These are phyloP conservation scores for Monoraphidium neglectum DNA, from an alignment of 139 green algal species.

Conservation along the genomic window DNA sequence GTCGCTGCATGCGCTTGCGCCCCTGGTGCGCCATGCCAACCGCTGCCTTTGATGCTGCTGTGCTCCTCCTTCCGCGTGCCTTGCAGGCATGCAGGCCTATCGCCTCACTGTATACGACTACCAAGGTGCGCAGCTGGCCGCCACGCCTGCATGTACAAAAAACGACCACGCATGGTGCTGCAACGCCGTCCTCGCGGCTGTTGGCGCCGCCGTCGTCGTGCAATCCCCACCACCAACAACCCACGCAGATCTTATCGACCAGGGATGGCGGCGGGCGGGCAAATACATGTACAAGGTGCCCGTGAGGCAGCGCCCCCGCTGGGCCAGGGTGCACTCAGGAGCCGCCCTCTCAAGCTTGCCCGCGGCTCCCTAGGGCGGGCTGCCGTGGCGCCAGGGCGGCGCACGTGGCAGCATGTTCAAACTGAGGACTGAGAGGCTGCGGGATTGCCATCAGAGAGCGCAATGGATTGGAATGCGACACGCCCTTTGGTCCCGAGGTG, in stretches of 20 bases:
- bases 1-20: too few species aligned
- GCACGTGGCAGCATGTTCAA: neutral
- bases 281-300: conserved; percentile 58
- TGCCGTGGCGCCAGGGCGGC: neutral
- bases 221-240: neutral
- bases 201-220: neutral
- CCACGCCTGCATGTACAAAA: neutral
- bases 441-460: neutral
- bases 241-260: conserved; percentile 50
- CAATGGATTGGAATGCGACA: neutral
- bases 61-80: neutral
- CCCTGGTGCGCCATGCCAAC: too few species aligned
- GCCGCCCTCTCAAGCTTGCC: too few species aligned
- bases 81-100: conserved; percentile 41
- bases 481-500: neutral
- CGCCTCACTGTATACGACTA: conserved; percentile 38
- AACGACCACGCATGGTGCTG: neutral
- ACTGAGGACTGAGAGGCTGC: neutral
- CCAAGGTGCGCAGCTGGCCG: conserved; percentile 31
- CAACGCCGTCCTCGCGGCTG: neutral
- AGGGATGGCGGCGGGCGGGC: conserved; percentile 50
- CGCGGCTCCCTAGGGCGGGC: neutral
- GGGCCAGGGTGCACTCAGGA: too few species aligned
- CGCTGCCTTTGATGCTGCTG: neutral
- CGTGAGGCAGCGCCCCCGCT: too few species aligned